phyloP scores from a whole-genome alignment of 2,329 filamentous ascomycete genomes.

The Lojkania enalia region DNA sequence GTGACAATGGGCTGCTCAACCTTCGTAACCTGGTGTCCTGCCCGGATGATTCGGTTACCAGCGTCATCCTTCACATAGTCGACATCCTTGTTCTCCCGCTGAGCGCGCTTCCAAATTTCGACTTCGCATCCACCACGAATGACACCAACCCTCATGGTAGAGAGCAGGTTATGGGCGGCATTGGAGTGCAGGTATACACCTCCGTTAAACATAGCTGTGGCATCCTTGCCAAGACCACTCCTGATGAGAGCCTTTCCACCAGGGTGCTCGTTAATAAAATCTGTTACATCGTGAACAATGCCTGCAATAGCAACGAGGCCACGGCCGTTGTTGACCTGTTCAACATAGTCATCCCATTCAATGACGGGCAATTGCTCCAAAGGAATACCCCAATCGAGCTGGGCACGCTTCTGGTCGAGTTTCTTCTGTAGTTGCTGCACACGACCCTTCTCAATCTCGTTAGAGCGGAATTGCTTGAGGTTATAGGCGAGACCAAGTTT shows the following conservation, averaged over 20 bases:
- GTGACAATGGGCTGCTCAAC: conserved; percentile 77
- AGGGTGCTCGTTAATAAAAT: conserved; percentile 50
- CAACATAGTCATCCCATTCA: conserved; percentile 50
- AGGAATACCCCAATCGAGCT: conserved; percentile 49
- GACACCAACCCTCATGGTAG: conserved; percentile 49
- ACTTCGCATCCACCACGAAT: conserved; percentile 50
- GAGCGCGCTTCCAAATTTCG: conserved; percentile 51
- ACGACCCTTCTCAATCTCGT: conserved; percentile 51
- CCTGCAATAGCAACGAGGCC: conserved; percentile 47
- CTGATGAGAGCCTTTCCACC: conserved; percentile 49
- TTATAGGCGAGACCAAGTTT: conserved; percentile 49
- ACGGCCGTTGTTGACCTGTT: conserved; percentile 48
- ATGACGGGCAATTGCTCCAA: conserved; percentile 49
- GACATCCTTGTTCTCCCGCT: conserved; percentile 66
- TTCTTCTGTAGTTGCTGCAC: conserved; percentile 51
- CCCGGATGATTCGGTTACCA: conserved; percentile 81
- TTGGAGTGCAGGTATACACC: conserved; percentile 50
- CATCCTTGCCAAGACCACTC: conserved; percentile 49
- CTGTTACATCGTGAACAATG: conserved; percentile 48
- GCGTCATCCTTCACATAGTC: conserved; percentile 78
- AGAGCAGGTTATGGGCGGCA: conserved; percentile 49
- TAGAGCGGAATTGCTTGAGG: conserved; percentile 50
- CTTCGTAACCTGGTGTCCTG: conserved; percentile 83
- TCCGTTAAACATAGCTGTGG: conserved; percentile 50
- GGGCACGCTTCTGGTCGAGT: conserved; percentile 49